Conservation (phyloP, 1,139 yeast species). For the Suhomyces chickasaworum region DNA sequence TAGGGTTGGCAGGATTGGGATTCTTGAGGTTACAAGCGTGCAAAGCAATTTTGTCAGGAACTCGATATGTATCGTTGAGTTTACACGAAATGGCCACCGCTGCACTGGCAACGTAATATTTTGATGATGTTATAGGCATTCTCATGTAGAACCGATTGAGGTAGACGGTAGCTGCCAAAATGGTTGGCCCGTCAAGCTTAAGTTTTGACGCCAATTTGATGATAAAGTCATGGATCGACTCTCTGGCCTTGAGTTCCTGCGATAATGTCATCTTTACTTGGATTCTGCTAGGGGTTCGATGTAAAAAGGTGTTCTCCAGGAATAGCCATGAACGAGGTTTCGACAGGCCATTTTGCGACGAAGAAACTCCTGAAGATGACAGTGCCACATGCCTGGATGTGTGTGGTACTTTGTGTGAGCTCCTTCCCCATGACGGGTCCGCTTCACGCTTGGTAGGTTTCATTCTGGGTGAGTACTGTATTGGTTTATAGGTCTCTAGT, state of each 20-base stretch:
- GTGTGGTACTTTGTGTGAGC: slow-evolving; percentile 1
- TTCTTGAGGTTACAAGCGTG: slow-evolving; percentile 40
- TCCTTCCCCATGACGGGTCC: slow-evolving; percentile 5
- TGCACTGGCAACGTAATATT: slow-evolving; percentile 50
- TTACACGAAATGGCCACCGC: slow-evolving; percentile 49
- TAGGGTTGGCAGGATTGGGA: slow-evolving; percentile 27
- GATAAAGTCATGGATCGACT: slow-evolving; percentile 44
- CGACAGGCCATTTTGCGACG: slow-evolving; percentile 2
- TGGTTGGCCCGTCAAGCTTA: slow-evolving; percentile 47
- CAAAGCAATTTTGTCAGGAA: slow-evolving; percentile 48
- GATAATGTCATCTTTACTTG: slow-evolving; percentile 23
- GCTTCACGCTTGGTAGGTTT: slow-evolving; percentile 4
- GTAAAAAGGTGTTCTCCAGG: slow-evolving; percentile 34
- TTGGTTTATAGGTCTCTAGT: background rate
- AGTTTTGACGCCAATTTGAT: slow-evolving; percentile 40
- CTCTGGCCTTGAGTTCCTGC: slow-evolving; percentile 43
- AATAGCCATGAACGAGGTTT: slow-evolving; percentile 36
- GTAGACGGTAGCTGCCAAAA: slow-evolving; percentile 47
- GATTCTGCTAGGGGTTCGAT: slow-evolving; percentile 34
- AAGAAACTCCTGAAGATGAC: background rate
- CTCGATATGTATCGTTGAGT: slow-evolving; percentile 45
- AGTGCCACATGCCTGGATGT: background rate
- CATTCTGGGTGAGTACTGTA: background rate
- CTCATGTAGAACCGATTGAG: slow-evolving; percentile 47
- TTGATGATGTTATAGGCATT: slow-evolving; percentile 46